Conservation (phyloP, 2,329 filamentous ascomycete species). For the Beauveria bassiana region DNA sequence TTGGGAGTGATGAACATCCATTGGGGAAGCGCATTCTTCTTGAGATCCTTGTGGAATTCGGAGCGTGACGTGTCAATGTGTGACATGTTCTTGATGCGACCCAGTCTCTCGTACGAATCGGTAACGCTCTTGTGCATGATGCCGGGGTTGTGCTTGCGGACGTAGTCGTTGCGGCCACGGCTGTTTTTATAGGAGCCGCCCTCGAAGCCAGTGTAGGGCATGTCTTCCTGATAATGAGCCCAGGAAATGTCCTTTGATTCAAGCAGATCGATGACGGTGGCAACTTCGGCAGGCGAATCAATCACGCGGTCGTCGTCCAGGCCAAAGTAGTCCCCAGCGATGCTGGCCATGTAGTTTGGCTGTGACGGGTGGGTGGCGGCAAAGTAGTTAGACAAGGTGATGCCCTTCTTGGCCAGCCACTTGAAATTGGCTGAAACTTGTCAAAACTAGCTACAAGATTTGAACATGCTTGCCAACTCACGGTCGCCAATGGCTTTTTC, state of each 20-base stretch:
- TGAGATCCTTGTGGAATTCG: constrained; percentile 60
- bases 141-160: constrained; percentile 70
- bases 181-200: constrained; percentile 55
- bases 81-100: constrained; percentile 64
- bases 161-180: constrained; percentile 65
- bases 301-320: constrained; percentile 53
- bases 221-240: constrained; percentile 69
- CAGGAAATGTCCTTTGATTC: constrained; percentile 58
- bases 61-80: constrained; percentile 32
- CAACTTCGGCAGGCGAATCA: constrained; percentile 50
- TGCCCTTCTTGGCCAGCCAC: constrained; percentile 22
- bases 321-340: constrained; percentile 57
- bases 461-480: constrained; percentile 24
- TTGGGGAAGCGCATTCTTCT: constrained; percentile 58
- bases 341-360: constrained; percentile 59
- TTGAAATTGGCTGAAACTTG: constrained; percentile 18
- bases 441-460: neutral
- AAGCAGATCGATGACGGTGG: constrained; percentile 59
- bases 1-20: constrained; percentile 66
- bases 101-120: constrained; percentile 48
- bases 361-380: constrained; percentile 58
- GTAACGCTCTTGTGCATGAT: constrained; percentile 61
- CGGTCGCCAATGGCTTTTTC: constrained; percentile 56
- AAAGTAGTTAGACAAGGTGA: constrained; percentile 28
- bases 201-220: constrained; percentile 67